A percentile compares a stretch with the other conserved stretches of the same genome.
phyloP scores from a whole-genome alignment of 169 alveolate genomes.

The Perkinsus marinus region DNA sequence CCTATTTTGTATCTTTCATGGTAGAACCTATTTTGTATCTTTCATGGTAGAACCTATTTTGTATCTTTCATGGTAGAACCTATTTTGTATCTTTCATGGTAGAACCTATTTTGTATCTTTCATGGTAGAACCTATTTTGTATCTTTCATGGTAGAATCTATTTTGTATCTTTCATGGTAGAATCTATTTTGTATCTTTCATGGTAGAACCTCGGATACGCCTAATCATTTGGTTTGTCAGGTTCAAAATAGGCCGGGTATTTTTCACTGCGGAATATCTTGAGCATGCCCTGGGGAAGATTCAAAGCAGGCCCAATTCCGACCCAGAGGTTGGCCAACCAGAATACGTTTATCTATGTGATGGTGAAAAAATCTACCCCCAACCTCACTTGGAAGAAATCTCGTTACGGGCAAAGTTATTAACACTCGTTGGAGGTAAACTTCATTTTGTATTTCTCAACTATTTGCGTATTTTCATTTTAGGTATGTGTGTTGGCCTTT shows the following conservation, averaged over 20 bases:
- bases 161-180: not conserved
- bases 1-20: too few relatives aligned
- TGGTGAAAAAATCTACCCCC: not conserved
- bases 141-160: too few relatives aligned
- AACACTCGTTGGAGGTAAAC: not conserved
- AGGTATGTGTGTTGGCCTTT: not conserved
- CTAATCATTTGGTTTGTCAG: too few relatives aligned
- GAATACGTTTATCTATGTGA: not conserved
- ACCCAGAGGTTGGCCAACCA: not conserved
- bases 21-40: too few relatives aligned
- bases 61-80: too few relatives aligned
- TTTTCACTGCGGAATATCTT: not conserved
- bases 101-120: too few relatives aligned
- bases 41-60: too few relatives aligned
- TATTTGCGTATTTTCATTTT: not conserved
- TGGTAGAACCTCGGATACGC: not conserved
- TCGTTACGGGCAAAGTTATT: not conserved
- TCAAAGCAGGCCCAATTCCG: not conserved
- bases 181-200: not conserved
- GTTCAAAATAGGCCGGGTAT: not conserved
- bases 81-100: too few relatives aligned
- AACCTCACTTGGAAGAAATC: not conserved
- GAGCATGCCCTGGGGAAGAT: not conserved
- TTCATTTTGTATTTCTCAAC: not conserved
- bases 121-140: too few relatives aligned